Conservation (phyloP, 139 green algal species). For the Chlamydomonas eustigma region DNA sequence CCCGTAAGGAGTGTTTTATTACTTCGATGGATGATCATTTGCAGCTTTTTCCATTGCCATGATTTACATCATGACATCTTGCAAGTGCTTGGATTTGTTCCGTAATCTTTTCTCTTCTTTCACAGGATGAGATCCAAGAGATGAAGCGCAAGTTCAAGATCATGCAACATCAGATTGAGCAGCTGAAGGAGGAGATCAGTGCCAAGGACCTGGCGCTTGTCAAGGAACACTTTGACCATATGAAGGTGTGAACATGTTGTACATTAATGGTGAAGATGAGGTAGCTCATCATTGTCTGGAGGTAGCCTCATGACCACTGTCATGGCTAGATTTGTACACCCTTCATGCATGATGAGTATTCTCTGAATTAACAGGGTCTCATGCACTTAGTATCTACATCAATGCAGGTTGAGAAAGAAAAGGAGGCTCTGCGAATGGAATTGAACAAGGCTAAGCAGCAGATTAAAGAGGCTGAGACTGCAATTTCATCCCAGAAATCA, state of each 20-base stretch:
- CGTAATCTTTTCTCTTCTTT: too few species aligned
- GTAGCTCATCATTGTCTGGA: too few species aligned
- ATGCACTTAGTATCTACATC: too few species aligned
- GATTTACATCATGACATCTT: neutral
- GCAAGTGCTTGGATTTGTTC: neutral
- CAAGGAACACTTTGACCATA: constrained; percentile 89
- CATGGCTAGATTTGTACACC: too few species aligned
- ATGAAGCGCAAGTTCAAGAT: constrained; percentile 92
- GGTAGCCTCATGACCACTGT: too few species aligned
- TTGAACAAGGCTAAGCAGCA: constrained; percentile 73
- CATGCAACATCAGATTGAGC: constrained; percentile 84
- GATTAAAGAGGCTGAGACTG: constrained; percentile 75
- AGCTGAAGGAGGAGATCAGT: constrained; percentile 86
- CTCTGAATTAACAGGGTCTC: too few species aligned
- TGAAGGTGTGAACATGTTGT: constrained; percentile 77
- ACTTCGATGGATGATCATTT: too few species aligned
- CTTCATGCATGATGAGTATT: too few species aligned
- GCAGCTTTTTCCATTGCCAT: too few species aligned
- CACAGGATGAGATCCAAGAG: constrained; percentile 84
- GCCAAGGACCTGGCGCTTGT: constrained; percentile 78
- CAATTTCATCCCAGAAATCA: constrained; percentile 54
- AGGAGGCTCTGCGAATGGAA: constrained; percentile 76
- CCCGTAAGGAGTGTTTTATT: too few species aligned
- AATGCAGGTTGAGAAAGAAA: constrained; percentile 86
- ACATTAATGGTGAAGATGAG: too few species aligned